Conservation (phyloP, 1,139 yeast genomes). For the Sugiyamaella xylanicola region DNA sequence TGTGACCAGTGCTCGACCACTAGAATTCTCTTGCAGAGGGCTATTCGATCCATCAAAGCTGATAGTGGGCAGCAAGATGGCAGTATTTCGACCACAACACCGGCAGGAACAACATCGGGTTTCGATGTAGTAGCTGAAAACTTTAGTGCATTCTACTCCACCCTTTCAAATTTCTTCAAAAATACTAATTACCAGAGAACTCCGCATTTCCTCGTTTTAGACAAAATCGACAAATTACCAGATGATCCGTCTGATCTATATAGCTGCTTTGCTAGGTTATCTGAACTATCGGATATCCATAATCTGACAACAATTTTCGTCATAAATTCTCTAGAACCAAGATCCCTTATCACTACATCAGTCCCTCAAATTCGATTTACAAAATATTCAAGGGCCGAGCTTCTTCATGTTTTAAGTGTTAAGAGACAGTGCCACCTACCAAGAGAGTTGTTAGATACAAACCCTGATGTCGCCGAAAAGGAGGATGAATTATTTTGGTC, state of each 20-base stretch:
- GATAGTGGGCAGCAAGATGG: slow-evolving; percentile 24
- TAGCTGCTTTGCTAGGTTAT: slow-evolving; percentile 51
- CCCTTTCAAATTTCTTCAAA: slow-evolving; percentile 47
- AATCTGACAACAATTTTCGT: slow-evolving; percentile 44
- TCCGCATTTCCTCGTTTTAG: slow-evolving; percentile 59
- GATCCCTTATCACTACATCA: slow-evolving; percentile 48
- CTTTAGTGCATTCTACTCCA: slow-evolving; percentile 50
- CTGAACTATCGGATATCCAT: slow-evolving; percentile 43
- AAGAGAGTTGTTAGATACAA: slow-evolving; percentile 4
- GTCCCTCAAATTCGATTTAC: slow-evolving; percentile 55
- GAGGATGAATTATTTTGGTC: slow-evolving; percentile 47
- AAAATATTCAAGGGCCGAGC: slow-evolving; percentile 50
- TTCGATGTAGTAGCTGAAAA: slow-evolving; percentile 48
- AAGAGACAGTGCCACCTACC: slow-evolving; percentile 16
- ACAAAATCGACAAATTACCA: slow-evolving; percentile 57
- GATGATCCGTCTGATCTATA: slow-evolving; percentile 52
- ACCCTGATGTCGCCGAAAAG: slow-evolving; percentile 6
- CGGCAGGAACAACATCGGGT: slow-evolving; percentile 17
- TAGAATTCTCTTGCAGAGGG: slow-evolving; percentile 43
- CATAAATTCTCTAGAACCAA: slow-evolving; percentile 50
- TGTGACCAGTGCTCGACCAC: slow-evolving; percentile 44
- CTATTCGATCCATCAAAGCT: slow-evolving; percentile 36
- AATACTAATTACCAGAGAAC: slow-evolving; percentile 42
- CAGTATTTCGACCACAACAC: not conserved
- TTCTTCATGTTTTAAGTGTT: slow-evolving; percentile 44